Conservation (phyloP, 192 early-diverging fungal genomes). For the Cetraspora pellucida region DNA sequence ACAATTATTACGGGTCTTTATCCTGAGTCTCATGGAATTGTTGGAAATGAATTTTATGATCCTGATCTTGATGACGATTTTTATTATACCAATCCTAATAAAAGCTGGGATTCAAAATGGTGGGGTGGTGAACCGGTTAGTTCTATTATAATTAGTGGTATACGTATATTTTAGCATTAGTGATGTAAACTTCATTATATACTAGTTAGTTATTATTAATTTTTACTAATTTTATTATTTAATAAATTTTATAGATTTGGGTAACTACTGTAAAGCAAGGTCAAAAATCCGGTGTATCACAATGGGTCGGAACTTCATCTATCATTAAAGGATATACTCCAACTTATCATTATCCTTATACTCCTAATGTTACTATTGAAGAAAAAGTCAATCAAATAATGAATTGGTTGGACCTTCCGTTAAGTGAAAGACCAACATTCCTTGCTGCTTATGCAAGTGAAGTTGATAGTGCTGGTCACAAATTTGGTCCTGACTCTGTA, state of each 20-base stretch:
- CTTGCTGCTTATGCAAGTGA: constrained; percentile 80
- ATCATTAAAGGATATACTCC: constrained; percentile 56
- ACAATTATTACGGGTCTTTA: constrained; percentile 90
- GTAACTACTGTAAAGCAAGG: constrained; percentile 78
- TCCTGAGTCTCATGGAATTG: constrained; percentile 90
- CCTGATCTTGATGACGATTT: constrained; percentile 70
- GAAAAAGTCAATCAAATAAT: constrained; percentile 64
- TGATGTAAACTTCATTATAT: no score
- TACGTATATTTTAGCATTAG: no score
- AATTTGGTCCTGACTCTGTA: constrained; percentile 64
- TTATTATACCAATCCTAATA: constrained; percentile 68
- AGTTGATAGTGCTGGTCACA: constrained; percentile 80
- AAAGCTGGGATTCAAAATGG: constrained; percentile 72
- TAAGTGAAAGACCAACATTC: constrained; percentile 68
- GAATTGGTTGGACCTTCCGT: constrained; percentile 80
- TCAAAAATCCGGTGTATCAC: constrained; percentile 69
- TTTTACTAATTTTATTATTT: constrained; percentile 28
- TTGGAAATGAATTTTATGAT: constrained; percentile 84
- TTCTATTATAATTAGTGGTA: no score
- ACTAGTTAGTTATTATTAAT: no score
- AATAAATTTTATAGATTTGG: constrained; percentile 66
- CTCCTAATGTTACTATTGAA: constrained; percentile 43
- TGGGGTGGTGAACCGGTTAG: constrained; percentile 88
- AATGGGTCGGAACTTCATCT: constrained; percentile 87
- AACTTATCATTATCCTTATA: constrained; percentile 66